A percentile compares a stretch with the other conserved stretches of the same genome.
phyloP scores from a whole-genome alignment of 305 asterid species.

The Caryopteris hybrid region DNA sequence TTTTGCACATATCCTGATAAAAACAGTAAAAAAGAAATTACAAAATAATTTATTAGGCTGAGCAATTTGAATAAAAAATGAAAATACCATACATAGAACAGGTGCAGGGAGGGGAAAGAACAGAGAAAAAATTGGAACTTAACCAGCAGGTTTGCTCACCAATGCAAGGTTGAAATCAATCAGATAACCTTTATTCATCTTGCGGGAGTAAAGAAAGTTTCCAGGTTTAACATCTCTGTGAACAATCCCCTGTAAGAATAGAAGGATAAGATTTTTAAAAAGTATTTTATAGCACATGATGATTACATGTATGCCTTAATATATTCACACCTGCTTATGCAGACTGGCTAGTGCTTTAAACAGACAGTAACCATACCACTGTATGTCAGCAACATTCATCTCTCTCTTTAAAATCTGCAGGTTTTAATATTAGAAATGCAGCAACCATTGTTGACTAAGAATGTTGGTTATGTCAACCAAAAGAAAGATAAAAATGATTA shows the following conservation, averaged over 20 bases:
- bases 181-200: slow-evolving; percentile 72
- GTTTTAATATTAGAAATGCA: slow-evolving; percentile 15
- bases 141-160: slow-evolving; percentile 49
- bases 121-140: background rate
- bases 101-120: background rate
- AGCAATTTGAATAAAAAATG: slow-evolving; percentile 5
- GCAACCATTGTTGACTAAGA: background rate
- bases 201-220: slow-evolving; percentile 86
- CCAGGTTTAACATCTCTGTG: slow-evolving; percentile 99
- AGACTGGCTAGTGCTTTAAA: slow-evolving; percentile 89
- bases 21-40: slow-evolving; percentile 8
- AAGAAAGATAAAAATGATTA: slow-evolving; percentile 15
- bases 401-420: slow-evolving; percentile 69
- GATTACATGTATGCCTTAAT: slow-evolving; percentile 17
- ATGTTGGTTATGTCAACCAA: slow-evolving; percentile 8
- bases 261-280: slow-evolving; percentile 16
- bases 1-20: slow-evolving; percentile 72
- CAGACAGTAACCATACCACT: slow-evolving; percentile 86
- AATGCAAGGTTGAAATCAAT: slow-evolving; percentile 94
- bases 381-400: slow-evolving; percentile 60
- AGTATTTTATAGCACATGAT: background rate
- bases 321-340: slow-evolving; percentile 70
- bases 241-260: slow-evolving; percentile 65
- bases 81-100: background rate
- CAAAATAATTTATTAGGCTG: slow-evolving; percentile 16